These are phyloP conservation scores for Crithidia mellificae DNA, from an alignment of 208 protist genomes.

Conservation along the genomic window DNA sequence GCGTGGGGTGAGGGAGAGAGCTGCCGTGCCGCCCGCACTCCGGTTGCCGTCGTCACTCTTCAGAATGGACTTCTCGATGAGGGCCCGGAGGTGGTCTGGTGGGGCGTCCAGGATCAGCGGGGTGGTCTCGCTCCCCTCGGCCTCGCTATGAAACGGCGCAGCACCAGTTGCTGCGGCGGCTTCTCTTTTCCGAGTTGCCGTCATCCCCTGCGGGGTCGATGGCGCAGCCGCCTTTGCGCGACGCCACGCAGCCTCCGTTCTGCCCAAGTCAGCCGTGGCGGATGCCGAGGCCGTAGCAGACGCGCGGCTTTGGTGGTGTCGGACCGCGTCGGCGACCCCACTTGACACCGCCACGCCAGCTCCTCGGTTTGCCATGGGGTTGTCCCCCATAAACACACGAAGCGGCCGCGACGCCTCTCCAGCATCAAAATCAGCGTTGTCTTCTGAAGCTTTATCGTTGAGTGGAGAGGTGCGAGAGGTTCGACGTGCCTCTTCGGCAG, in stretches of 20 bases:
- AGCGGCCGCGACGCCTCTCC: not conserved
- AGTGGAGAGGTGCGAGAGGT: not conserved
- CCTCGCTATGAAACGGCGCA: too few species aligned
- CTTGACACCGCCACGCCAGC: not conserved
- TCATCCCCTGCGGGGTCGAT: not conserved
- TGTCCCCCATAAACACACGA: conserved; percentile 21
- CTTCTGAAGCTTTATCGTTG: not conserved
- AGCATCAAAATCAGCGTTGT: too few species aligned
- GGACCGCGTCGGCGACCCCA: conserved; percentile 16
- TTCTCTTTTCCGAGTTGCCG: not conserved
- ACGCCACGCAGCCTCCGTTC: conserved; percentile 9
- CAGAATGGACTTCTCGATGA: conserved; percentile 28
- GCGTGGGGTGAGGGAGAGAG: conserved; percentile 5
- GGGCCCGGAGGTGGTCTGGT: conserved; percentile 27
- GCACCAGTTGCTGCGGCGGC: too few species aligned
- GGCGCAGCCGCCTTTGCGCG: not conserved
- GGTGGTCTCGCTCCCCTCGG: not conserved
- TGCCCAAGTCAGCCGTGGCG: not conserved
- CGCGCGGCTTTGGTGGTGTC: conserved; percentile 2
- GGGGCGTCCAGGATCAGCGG: conserved; percentile 22
- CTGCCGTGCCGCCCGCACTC: too few species aligned
- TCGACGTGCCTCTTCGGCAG: conserved; percentile 17
- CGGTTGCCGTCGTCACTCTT: too few species aligned
- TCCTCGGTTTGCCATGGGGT: conserved; percentile 2
- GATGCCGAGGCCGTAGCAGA: not conserved